phyloP scores from a whole-genome alignment of 352 stramenopile species.

The Globisporangium nagaii region DNA sequence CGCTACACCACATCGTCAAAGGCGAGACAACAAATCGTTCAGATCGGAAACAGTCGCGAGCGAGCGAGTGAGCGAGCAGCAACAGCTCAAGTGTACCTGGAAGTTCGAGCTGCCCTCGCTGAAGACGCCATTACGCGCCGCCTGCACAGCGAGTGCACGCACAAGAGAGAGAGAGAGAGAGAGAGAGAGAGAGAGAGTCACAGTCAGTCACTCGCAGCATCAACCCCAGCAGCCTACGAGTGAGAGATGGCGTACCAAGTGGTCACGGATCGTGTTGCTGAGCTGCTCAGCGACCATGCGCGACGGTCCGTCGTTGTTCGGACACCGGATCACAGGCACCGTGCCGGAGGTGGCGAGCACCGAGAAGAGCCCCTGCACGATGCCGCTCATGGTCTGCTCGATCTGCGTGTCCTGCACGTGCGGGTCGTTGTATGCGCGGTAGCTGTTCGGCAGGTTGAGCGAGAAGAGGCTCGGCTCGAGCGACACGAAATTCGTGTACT shows the following conservation, averaged over 20 bases:
- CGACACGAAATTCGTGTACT: slow-evolving; percentile 97
- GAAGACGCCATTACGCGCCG: slow-evolving; percentile 63
- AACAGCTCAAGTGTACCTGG: slow-evolving; percentile 31
- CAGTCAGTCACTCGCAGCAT: neutral
- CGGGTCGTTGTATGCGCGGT: slow-evolving; percentile 92
- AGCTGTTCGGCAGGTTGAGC: slow-evolving; percentile 91
- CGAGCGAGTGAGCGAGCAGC: neutral
- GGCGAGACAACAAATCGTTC: neutral
- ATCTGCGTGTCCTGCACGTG: slow-evolving; percentile 72
- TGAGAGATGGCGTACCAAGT: slow-evolving; percentile 65
- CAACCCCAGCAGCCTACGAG: too few relatives aligned
- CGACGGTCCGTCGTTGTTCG: slow-evolving; percentile 88
- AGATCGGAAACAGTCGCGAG: neutral
- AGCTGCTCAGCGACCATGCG: slow-evolving; percentile 96
- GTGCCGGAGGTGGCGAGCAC: slow-evolving; percentile 90
- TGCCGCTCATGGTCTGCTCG: slow-evolving; percentile 63
- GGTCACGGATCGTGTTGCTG: slow-evolving; percentile 70
- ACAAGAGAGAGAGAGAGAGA: neutral
- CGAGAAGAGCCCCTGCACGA: slow-evolving; percentile 88
- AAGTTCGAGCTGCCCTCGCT: slow-evolving; percentile 52
- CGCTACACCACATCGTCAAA: slow-evolving; percentile 30
- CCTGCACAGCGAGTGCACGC: slow-evolving; percentile 20
- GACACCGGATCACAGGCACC: slow-evolving; percentile 95
- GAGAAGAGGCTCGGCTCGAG: slow-evolving; percentile 94
- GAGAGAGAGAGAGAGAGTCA: neutral